phyloP scores from a whole-genome alignment of 2,329 filamentous ascomycete species.

The Venturia effusa region DNA sequence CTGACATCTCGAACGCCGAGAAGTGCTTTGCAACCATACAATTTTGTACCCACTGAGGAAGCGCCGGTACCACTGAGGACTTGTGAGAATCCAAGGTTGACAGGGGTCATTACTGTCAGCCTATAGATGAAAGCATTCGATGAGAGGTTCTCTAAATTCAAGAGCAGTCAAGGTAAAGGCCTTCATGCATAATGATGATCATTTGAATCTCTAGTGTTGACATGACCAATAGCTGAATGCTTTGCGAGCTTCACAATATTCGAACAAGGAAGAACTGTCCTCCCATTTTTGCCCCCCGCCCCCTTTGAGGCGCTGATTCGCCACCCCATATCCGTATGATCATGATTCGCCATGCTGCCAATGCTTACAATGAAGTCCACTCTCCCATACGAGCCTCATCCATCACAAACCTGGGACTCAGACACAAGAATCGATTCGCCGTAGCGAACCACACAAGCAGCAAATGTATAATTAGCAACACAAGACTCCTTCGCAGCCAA shows the following conservation, averaged over 20 bases:
- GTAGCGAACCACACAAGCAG: constrained; percentile 1
- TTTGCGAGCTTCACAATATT: not conserved
- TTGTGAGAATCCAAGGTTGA: no score
- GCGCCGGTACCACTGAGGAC: no score
- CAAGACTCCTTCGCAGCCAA: constrained; percentile 1
- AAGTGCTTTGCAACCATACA: no score
- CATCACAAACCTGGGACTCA: not conserved
- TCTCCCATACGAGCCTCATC: not conserved
- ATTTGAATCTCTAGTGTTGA: no score
- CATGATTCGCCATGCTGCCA: not conserved
- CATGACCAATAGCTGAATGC: not conserved
- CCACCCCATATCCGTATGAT: not conserved
- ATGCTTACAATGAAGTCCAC: not conserved
- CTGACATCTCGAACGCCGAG: no score
- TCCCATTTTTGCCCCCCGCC: no score
- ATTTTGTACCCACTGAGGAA: no score
- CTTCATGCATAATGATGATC: no score
- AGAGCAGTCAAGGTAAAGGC: no score
- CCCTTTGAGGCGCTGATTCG: not conserved
- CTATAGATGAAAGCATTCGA: no score
- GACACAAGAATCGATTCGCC: not conserved
- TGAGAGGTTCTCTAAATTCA: no score
- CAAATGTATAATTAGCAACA: constrained; percentile 4
- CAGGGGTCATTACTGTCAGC: no score
- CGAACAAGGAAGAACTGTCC: not conserved